Evolutionary conservation across 2,329 filamentous ascomycete species (phyloP).

Genomic region (Epichloe aotearoae): DNA sequence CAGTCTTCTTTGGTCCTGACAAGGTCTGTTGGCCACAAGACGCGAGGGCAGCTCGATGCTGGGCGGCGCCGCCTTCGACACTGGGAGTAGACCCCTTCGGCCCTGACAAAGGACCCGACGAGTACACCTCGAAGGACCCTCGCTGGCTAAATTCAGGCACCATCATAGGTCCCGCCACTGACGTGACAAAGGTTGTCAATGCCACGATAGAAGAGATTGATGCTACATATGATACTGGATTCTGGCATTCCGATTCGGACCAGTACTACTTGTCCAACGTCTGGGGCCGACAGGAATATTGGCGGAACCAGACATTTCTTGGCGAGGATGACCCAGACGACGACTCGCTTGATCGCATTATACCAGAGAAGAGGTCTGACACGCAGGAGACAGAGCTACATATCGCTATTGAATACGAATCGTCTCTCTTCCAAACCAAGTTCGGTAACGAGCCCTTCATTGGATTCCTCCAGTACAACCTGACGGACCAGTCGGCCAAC

Average conservation of each 20-base stretch:
- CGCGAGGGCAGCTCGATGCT: constrained; percentile 24
- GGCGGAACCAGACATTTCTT: constrained; percentile 18
- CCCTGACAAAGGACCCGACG: constrained; percentile 19
- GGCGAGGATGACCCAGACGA: constrained; percentile 9
- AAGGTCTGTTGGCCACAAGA: constrained; percentile 30
- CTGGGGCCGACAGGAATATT: constrained; percentile 29
- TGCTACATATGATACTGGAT: constrained; percentile 19
- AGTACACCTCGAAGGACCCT: constrained; percentile 19
- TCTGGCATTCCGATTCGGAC: constrained; percentile 28
- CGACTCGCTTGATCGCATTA: constrained; percentile 10
- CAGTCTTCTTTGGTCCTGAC: constrained; percentile 31
- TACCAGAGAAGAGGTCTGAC: constrained; percentile 10
- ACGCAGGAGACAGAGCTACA: constrained; percentile 19
- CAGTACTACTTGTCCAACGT: constrained; percentile 30
- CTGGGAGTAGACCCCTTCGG: constrained; percentile 22
- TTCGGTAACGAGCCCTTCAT: constrained; percentile 22
- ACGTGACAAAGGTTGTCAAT: constrained; percentile 15
- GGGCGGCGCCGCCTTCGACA: constrained; percentile 23
- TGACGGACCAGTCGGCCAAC: constrained; percentile 11
- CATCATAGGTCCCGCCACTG: constrained; percentile 26
- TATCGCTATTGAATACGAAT: constrained; percentile 27
- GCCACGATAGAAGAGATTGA: constrained; percentile 18
- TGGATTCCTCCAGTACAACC: constrained; percentile 20
- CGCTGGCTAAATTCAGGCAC: constrained; percentile 34
- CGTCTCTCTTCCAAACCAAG: constrained; percentile 26